Evolutionary conservation across 73 alveolate genomes (phyloP).

Genomic region (Paramecium pentaurelia): DNA sequence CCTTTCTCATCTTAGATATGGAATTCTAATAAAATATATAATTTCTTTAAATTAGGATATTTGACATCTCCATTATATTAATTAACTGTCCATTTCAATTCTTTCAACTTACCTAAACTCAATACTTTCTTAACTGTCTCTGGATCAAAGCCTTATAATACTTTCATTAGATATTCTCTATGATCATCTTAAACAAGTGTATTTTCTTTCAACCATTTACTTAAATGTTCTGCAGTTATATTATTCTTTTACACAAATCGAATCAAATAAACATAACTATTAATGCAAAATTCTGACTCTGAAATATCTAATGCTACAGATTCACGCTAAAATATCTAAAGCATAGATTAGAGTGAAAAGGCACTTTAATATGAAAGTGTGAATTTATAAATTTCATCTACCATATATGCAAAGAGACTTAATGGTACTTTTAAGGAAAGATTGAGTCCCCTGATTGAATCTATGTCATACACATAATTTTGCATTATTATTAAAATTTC

Average conservation of each 20-base stretch:
- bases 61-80: conserved; percentile 37
- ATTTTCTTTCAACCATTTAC: conserved; percentile 18
- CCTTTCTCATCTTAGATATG: conserved; percentile 41
- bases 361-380: neutral
- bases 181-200: neutral
- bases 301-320: neutral
- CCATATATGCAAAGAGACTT: neutral
- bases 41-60: conserved; percentile 6
- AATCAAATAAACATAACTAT: neutral
- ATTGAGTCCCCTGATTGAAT: conserved; percentile 40
- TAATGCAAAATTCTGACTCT: neutral
- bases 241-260: neutral
- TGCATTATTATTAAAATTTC: neutral
- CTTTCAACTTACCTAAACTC: conserved; percentile 24
- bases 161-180: neutral
- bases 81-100: conserved; percentile 25
- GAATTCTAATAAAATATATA: conserved; percentile 38
- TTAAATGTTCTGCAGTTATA: neutral
- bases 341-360: neutral
- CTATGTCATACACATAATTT: conserved; percentile 47
- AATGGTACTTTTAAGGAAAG: neutral
- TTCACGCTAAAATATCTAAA: conserved; percentile 21
- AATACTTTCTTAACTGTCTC: neutral
- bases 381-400: conserved; percentile 24
- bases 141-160: neutral